Conservation (phyloP, 768 basidiomycete species). For the Crepidotus variabilis region DNA sequence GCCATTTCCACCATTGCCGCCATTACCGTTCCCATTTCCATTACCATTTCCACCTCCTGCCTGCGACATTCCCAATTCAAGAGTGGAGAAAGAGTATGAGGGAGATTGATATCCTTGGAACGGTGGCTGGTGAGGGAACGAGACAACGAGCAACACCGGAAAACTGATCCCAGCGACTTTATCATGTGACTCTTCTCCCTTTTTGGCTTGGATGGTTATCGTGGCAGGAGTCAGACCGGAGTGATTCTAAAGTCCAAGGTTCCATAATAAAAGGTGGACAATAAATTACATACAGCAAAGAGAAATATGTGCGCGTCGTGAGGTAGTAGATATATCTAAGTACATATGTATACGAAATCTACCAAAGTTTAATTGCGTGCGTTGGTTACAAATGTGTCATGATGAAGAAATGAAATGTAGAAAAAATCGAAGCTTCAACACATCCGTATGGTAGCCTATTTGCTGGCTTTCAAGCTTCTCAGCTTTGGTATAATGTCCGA, state of each 20-base stretch:
- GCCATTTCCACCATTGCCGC: not conserved
- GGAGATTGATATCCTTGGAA: not conserved
- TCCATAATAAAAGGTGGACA: not conserved
- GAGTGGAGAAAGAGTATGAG: not conserved
- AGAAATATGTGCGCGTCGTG: not conserved
- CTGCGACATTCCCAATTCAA: not conserved
- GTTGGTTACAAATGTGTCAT: not conserved
- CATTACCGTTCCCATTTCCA: not conserved
- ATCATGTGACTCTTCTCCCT: too few species aligned
- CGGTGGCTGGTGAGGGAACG: not conserved
- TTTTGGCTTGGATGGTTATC: not conserved
- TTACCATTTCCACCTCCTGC: not conserved
- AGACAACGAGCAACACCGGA: not conserved
- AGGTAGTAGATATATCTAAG: not conserved
- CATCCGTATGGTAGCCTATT: not conserved
- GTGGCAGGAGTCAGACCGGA: not conserved
- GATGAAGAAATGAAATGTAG: not conserved
- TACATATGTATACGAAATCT: not conserved
- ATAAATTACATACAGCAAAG: not conserved
- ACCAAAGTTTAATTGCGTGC: not conserved
- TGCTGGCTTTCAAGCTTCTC: not conserved
- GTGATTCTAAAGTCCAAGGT: not conserved
- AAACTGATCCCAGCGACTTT: too few species aligned
- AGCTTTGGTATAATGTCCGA: constrained; percentile 5
- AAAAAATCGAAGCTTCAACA: not conserved